Evolutionary conservation across 768 basidiomycete genomes (phyloP).

Genomic region (Collybiopsis luxurians): DNA sequence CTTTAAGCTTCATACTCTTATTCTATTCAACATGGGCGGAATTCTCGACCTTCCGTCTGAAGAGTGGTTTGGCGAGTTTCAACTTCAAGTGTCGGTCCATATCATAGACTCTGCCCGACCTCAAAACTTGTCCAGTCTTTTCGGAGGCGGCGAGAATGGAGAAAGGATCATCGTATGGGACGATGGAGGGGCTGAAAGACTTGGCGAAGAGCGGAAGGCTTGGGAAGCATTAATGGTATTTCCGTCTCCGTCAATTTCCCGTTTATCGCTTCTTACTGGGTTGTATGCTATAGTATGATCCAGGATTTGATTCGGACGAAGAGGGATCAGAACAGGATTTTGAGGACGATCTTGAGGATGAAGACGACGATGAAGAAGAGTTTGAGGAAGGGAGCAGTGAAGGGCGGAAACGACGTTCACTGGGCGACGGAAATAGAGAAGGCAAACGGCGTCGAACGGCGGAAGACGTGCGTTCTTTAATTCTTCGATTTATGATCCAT

Average conservation of each 20-base stretch:
- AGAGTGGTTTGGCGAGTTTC: constrained; percentile 76
- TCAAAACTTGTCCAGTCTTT: constrained; percentile 84
- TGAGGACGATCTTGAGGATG: constrained; percentile 43
- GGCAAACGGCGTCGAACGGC: constrained; percentile 62
- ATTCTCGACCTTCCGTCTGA: constrained; percentile 77
- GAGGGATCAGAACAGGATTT: constrained; percentile 36
- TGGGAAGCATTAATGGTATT: constrained; percentile 83
- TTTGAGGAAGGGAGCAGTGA: constrained; percentile 39
- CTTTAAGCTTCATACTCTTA: constrained; percentile 77
- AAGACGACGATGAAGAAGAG: constrained; percentile 40
- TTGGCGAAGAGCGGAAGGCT: constrained; percentile 71
- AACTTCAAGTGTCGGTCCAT: constrained; percentile 67
- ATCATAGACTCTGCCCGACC: constrained; percentile 95
- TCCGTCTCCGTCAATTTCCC: constrained; percentile 7
- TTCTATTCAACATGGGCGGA: constrained; percentile 90
- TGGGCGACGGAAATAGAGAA: constrained; percentile 33
- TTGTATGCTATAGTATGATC: constrained; percentile 59
- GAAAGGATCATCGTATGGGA: constrained; percentile 90
- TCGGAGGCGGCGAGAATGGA: constrained; percentile 62
- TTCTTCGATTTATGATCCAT: constrained; percentile 7
- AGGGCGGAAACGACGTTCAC: constrained; percentile 48
- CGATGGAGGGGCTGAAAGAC: constrained; percentile 73
- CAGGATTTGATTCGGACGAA: constrained; percentile 68
- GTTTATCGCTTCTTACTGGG: constrained; percentile 5
- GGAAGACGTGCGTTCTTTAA: constrained; percentile 32